Base-by-base conservation (phyloP, 129 eudicot genomes). In the Oenanthe sinensis region DNA sequence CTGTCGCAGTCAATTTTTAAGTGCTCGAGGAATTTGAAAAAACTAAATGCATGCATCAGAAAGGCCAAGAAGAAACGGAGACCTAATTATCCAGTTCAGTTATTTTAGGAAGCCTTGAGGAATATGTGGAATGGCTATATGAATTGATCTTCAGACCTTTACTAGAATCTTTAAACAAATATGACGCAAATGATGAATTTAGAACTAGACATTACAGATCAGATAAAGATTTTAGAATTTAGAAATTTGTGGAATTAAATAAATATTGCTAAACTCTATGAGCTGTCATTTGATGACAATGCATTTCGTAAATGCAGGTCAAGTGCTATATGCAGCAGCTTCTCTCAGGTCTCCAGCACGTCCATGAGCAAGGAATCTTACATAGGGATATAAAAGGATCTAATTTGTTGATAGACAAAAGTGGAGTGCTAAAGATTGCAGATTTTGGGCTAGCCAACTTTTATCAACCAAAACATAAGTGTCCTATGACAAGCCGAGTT, bases 241-340 rank as follows among this genome's bases (percentile, higher is more conserved):
- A 19, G 37, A 72, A 4, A 72, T 8, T 20, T 10, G 0, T 43
- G 54, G 47, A 43, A 43, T 71, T 71, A 42, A 22, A 39, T 44
- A 22, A 10, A 43, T 40, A 22, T 43, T 13, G 19, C n/a, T 69
- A 69, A 43, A 19, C 19, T 75, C 65, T 81, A 42, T 15, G 16
- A 63, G 39, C 28, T 60, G 71, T 36, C 43, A 5, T 49, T 7
- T 62, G 36, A 40, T 68, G 65, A n/a, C 43, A 42, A 42, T 65
- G 20, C 70, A 37, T 54, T 22, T 45, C 49, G n/a, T 45, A 74
- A 79, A 46, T 73, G 79, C 86, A 91, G 97, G 91, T 89, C 16
- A 92, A 92, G 88, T 81, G 90, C 83, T 92, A 92, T 48, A 89
- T 92, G 97, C 92, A 87, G 85, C 97, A 92, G 82, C 82, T 92